These are phyloP conservation scores for Henningerozyma blattae DNA, from an alignment of 805 yeast genomes.

Conservation along the genomic window DNA sequence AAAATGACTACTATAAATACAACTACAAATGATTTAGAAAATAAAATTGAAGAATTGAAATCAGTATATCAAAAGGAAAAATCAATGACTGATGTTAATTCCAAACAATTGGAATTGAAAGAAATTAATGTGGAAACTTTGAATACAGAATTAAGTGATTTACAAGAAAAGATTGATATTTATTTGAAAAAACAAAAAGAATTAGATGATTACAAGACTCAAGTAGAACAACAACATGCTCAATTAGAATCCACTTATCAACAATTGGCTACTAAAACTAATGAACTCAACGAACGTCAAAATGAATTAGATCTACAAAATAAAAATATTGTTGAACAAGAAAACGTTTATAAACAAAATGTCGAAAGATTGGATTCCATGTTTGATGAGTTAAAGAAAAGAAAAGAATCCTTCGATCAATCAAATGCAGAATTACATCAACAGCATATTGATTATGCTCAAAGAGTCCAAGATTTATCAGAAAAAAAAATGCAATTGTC, in stretches of 20 bases:
- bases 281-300: slow-evolving; percentile 24
- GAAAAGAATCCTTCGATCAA: slow-evolving; percentile 27
- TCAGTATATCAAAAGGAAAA: slow-evolving; percentile 48
- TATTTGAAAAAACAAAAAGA: slow-evolving; percentile 24
- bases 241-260: slow-evolving; percentile 21
- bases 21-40: slow-evolving; percentile 47
- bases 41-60: slow-evolving; percentile 40
- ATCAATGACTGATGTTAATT: slow-evolving; percentile 51
- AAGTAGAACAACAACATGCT: slow-evolving; percentile 26
- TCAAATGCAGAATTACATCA: slow-evolving; percentile 30
- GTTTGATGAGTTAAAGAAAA: slow-evolving; percentile 25
- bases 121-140: slow-evolving; percentile 36
- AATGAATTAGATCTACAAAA: slow-evolving; percentile 25
- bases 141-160: slow-evolving; percentile 30
- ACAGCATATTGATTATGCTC: slow-evolving; percentile 28
- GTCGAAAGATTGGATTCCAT: slow-evolving; percentile 25
- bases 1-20: slow-evolving; percentile 54
- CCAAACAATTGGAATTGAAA: slow-evolving; percentile 58
- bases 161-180: slow-evolving; percentile 18
- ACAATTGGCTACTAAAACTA: slow-evolving; percentile 26
- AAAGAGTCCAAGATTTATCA: slow-evolving; percentile 28
- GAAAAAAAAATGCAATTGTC: slow-evolving; percentile 28
- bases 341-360: slow-evolving; percentile 26
- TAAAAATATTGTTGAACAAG: slow-evolving; percentile 26
- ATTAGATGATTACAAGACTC: slow-evolving; percentile 28